Evolutionary conservation across 1,284 basidiomycete genomes (phyloP), one percentile per base, ranked within the genome.

Genomic region (Moniliella sp.): DNA sequence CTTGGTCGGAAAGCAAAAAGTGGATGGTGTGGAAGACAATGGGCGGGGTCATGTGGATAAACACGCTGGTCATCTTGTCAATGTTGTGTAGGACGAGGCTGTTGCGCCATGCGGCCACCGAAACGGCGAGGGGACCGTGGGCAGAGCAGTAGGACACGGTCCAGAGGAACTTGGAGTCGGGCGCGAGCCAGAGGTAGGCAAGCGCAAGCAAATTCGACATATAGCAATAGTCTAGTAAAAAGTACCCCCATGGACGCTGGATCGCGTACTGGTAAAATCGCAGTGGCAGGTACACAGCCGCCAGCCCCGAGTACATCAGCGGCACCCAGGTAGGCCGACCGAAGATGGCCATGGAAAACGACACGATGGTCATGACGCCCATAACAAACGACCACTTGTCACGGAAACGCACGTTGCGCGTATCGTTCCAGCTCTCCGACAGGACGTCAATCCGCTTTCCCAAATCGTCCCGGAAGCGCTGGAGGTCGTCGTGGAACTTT

Each of bases 21-120:
- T 78, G 68, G 37, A 91, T 83, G 25, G 84, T 76, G 4, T 78
- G 81, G 50, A 93, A 46, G n/a, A 32, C 79, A 73, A 55, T 83
- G 73, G 41, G 86, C 66, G 27, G 28, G 13, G 18, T 18, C n/a
- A 30, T 30, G 4, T 30, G 28, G 4, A 30, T 30, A 15, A 30
- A 30, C 11, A 30, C 17, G 7, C 77, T 81, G 4, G 78, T 86
- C 51, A 86, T 78, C 36, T 43, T 53, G 16, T 26, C 23, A 11
- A 32, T 4, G 15, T 17, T 26, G 31, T 26, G 31, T 3, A 32
- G 21, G 4, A 26, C 25, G 15, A 32, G 19, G 16, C 16, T 82
- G 30, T 93, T 93, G 40, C 84, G 69, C 84, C 84, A 93, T 2
- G 84, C 91, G 45, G 88, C 80, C 28, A 93, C 81, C 0, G 82